A percentile compares a stretch with the other conserved stretches of the same genome.
Conservation (phyloP, 2,329 filamentous ascomycete genomes). For the Monosporascus sp. region DNA sequence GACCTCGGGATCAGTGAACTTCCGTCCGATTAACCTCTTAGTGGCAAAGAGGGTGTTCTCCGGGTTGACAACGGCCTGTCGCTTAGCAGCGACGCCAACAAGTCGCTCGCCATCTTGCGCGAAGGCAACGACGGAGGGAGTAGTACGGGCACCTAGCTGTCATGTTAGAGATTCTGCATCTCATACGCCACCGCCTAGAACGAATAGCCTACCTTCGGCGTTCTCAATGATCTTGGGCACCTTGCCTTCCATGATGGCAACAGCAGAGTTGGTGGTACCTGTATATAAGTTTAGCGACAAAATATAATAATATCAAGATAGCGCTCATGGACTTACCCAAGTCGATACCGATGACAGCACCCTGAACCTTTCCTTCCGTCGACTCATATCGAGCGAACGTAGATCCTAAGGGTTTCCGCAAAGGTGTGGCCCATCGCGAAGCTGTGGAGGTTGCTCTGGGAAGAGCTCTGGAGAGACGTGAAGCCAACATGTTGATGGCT, state of each 20-base stretch:
- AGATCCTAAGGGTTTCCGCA: constrained; percentile 65
- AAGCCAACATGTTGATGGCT: constrained; percentile 60
- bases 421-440: constrained; percentile 60
- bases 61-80: constrained; percentile 96
- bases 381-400: constrained; percentile 75
- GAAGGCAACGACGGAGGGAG: constrained; percentile 92
- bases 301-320: neutral
- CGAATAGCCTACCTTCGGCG: constrained; percentile 66
- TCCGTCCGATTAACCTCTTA: constrained; percentile 97
- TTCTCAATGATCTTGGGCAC: constrained; percentile 95
- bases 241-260: constrained; percentile 97
- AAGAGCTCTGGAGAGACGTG: constrained; percentile 69
- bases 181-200: constrained; percentile 6
- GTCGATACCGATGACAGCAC: constrained; percentile 96
- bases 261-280: constrained; percentile 94
- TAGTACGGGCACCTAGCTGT: constrained; percentile 71
- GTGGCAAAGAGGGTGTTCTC: constrained; percentile 98
- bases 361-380: constrained; percentile 83
- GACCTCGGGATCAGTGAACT: constrained; percentile 89
- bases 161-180: constrained; percentile 8
- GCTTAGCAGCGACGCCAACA: constrained; percentile 95
- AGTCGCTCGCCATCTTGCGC: constrained; percentile 92
- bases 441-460: constrained; percentile 68
- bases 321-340: constrained; percentile 56
- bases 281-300: neutral